Conservation (phyloP, 1,139 yeast genomes). For the Kazachstania sp. region DNA sequence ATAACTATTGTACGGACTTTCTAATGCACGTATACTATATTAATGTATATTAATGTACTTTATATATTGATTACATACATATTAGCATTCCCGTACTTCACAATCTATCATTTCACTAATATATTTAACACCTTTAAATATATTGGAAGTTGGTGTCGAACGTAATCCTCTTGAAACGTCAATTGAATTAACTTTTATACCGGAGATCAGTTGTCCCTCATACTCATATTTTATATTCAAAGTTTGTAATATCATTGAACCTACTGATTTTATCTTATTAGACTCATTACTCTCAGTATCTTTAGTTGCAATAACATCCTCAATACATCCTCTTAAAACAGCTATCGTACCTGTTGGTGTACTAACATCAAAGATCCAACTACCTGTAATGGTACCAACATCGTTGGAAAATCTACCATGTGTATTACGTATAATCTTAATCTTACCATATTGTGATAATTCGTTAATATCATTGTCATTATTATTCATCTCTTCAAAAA, state of each 20-base stretch:
- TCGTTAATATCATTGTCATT: neutral
- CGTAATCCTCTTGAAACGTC: conserved; percentile 39
- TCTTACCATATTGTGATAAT: conserved; percentile 5
- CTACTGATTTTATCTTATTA: conserved; percentile 19
- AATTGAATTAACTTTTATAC: conserved; percentile 59
- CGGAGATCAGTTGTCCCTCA: conserved; percentile 71
- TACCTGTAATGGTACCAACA: conserved; percentile 42
- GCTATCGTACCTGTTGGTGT: conserved; percentile 62
- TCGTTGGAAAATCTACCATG: conserved; percentile 35
- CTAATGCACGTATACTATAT: too few species aligned
- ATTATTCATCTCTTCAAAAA: conserved; percentile 14
- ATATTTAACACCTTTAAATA: conserved; percentile 90
- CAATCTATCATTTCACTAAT: conserved; percentile 34
- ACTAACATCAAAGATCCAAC: conserved; percentile 62
- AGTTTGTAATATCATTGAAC: conserved; percentile 29
- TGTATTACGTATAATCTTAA: conserved; percentile 24
- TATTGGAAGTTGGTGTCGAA: conserved; percentile 37
- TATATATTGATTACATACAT: neutral
- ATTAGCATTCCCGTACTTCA: conserved; percentile 1
- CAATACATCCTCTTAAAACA: conserved; percentile 52
- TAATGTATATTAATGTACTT: neutral
- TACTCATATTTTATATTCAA: conserved; percentile 43
- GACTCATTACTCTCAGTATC: neutral
- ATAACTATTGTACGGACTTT: too few species aligned
- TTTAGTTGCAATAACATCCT: conserved; percentile 6